These are phyloP conservation scores for Cocos nucifera DNA, from an alignment of 176 grass and related monocot genomes.

Conservation along the genomic window DNA sequence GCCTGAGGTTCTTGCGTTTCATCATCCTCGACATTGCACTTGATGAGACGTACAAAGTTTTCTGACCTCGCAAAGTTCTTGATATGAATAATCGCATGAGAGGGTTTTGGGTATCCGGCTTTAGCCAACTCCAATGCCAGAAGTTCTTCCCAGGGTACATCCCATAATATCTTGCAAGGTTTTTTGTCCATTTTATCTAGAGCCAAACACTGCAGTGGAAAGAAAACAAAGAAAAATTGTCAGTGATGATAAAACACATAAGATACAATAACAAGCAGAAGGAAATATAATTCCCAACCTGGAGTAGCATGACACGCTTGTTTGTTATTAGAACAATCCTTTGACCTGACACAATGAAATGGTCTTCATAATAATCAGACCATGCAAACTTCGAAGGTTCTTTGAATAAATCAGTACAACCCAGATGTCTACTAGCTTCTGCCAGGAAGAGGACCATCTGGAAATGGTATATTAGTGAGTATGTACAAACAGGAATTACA, in stretches of 20 bases:
- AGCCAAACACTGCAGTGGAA: conserved; percentile 52
- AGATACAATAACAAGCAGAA: conserved; percentile 19
- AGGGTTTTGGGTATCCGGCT: conserved; percentile 65
- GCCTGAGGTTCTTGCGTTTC: conserved; percentile 61
- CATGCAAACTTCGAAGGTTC: conserved; percentile 99
- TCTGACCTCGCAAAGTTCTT: conserved; percentile 77
- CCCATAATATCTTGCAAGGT: conserved; percentile 94
- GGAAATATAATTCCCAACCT: conserved; percentile 38
- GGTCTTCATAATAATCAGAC: conserved; percentile 94
- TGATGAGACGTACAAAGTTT: conserved; percentile 77
- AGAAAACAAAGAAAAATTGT: neutral
- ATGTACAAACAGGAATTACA: too few relatives aligned
- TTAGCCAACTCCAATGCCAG: conserved; percentile 90
- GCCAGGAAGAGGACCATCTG: conserved; percentile 97
- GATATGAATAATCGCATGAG: conserved; percentile 86
- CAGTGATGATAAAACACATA: conserved; percentile 5
- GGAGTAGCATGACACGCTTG: conserved; percentile 84
- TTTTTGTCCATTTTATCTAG: conserved; percentile 88
- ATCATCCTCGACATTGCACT: conserved; percentile 45
- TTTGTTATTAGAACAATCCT: conserved; percentile 77
- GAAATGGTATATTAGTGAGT: conserved; percentile 16
- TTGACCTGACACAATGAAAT: conserved; percentile 69
- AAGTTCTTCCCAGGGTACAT: conserved; percentile 85
- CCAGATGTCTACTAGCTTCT: conserved; percentile 89
- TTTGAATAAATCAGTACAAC: conserved; percentile 88